Conservation (phyloP, 208 protist species). For the Leishmania gerbilli region DNA sequence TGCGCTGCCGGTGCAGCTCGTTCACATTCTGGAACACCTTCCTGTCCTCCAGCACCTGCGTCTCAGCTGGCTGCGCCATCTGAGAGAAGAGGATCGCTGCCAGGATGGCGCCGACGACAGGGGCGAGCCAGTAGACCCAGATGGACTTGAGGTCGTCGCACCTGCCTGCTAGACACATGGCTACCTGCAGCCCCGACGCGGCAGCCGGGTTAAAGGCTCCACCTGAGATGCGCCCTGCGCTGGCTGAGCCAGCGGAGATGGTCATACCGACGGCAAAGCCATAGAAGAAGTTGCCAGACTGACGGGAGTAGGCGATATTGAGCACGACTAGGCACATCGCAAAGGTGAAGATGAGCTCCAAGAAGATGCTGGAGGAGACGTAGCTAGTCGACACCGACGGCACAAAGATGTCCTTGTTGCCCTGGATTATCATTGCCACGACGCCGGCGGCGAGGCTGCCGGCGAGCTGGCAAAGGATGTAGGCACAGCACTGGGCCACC, state of each 20-base stretch:
- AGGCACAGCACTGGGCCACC: slow-evolving; percentile 48
- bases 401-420: slow-evolving; percentile 69
- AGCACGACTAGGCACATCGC: slow-evolving; percentile 75
- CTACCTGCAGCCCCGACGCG: slow-evolving; percentile 78
- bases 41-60: slow-evolving; percentile 50
- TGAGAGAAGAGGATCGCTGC: slow-evolving; percentile 72
- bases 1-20: slow-evolving; percentile 25
- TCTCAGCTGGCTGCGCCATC: slow-evolving; percentile 63
- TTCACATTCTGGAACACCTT: slow-evolving; percentile 43
- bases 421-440: slow-evolving; percentile 78
- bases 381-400: slow-evolving; percentile 57
- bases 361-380: slow-evolving; percentile 74
- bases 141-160: slow-evolving; percentile 69
- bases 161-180: slow-evolving; percentile 66
- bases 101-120: slow-evolving; percentile 58
- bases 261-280: slow-evolving; percentile 87
- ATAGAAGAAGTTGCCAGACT: slow-evolving; percentile 79
- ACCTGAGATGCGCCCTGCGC: slow-evolving; percentile 68
- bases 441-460: slow-evolving; percentile 68
- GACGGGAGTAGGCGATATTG: slow-evolving; percentile 72
- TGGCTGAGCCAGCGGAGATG: slow-evolving; percentile 61
- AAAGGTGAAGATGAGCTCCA: slow-evolving; percentile 86
- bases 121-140: slow-evolving; percentile 88
- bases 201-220: slow-evolving; percentile 87
- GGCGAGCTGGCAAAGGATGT: slow-evolving; percentile 71